These are phyloP conservation scores for Russula lepida DNA, from an alignment of 768 basidiomycete genomes.

Conservation along the genomic window DNA sequence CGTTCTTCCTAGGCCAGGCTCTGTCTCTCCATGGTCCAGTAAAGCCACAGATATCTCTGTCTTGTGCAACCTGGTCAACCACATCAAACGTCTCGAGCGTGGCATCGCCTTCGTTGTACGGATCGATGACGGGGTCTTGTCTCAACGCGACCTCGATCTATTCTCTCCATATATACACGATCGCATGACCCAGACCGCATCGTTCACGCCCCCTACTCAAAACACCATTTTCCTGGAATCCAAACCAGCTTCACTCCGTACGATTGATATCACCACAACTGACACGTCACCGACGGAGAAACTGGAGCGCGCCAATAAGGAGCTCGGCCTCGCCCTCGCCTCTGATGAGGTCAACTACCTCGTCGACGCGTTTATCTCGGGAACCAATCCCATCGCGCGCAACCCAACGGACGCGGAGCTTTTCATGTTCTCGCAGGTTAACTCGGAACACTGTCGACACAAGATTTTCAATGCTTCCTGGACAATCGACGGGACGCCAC, in stretches of 20 bases:
- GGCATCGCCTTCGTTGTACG: constrained; percentile 65
- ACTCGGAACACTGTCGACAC: constrained; percentile 99
- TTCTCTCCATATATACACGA: constrained; percentile 79
- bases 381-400: constrained; percentile 54
- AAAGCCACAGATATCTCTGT: constrained; percentile 94
- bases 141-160: constrained; percentile 38
- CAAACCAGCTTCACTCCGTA: constrained; percentile 57
- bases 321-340: constrained; percentile 85
- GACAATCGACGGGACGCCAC: constrained; percentile 67
- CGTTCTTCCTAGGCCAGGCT: constrained; percentile 78
- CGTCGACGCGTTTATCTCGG: constrained; percentile 78
- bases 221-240: constrained; percentile 51
- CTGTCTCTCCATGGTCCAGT: constrained; percentile 97
- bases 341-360: constrained; percentile 85
- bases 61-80: constrained; percentile 70
- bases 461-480: constrained; percentile 99
- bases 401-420: constrained; percentile 96
- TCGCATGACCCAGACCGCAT: constrained; percentile 89
- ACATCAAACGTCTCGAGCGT: constrained; percentile 79
- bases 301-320: constrained; percentile 69
- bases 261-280: constrained; percentile 48
- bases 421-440: constrained; percentile 99
- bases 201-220: constrained; percentile 49
- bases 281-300: constrained; percentile 44
- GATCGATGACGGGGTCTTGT: constrained; percentile 35